A percentile compares a stretch with the other conserved stretches of the same genome.
Evolutionary conservation across 2,329 filamentous ascomycete species (phyloP).

Genomic region (Nothophoma quercina): DNA sequence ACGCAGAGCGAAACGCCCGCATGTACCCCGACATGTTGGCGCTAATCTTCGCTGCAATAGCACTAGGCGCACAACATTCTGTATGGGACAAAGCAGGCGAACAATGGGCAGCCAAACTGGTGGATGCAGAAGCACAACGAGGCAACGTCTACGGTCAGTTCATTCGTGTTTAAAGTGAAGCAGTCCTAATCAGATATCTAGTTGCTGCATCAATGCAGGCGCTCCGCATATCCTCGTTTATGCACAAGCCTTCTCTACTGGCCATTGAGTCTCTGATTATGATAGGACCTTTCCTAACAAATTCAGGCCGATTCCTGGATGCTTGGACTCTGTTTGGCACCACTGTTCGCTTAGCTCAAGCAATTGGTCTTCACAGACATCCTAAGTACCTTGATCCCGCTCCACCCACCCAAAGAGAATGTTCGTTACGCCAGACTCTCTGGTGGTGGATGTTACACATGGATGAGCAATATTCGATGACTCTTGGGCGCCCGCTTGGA

Average conservation of each 20-base stretch:
- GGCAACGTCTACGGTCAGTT: constrained; percentile 57
- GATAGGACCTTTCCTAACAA: constrained; percentile 59
- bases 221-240: constrained; percentile 57
- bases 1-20: constrained; percentile 53
- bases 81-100: constrained; percentile 53
- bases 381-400: constrained; percentile 56
- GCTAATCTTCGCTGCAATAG: constrained; percentile 57
- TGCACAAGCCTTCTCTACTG: constrained; percentile 57
- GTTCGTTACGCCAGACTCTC: constrained; percentile 52
- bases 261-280: constrained; percentile 57
- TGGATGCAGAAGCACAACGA: constrained; percentile 46
- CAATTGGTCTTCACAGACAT: constrained; percentile 59
- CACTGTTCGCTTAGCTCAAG: constrained; percentile 58
- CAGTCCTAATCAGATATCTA: constrained; percentile 26
- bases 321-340: constrained; percentile 60
- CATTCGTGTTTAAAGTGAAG: background rate
- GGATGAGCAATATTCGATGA: constrained; percentile 61
- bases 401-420: constrained; percentile 51
- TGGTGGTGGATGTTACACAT: constrained; percentile 64
- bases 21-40: constrained; percentile 58
- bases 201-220: constrained; percentile 61
- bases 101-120: constrained; percentile 48
- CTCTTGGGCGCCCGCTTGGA: constrained; percentile 57
- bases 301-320: constrained; percentile 59
- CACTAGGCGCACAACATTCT: constrained; percentile 56